Conservation (phyloP, 2,329 filamentous ascomycete genomes). For the Beauveria brongniartii region DNA sequence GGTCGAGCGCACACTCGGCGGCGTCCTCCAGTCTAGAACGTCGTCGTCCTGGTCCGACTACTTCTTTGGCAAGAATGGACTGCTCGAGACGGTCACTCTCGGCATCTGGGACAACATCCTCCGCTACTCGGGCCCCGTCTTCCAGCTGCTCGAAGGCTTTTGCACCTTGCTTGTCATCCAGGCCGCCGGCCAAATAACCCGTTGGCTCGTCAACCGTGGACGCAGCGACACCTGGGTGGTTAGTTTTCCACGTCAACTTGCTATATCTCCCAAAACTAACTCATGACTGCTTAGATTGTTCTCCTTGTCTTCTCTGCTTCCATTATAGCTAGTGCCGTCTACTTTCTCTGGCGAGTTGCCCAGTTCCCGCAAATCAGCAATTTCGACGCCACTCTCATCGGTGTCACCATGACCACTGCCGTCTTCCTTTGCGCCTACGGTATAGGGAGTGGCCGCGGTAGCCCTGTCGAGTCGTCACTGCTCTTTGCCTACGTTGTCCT, state of each 20-base stretch:
- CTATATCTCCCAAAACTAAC: conserved; percentile 13
- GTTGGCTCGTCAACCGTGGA: conserved; percentile 89
- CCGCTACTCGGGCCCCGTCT: conserved; percentile 85
- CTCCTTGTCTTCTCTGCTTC: conserved; percentile 82
- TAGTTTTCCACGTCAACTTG: conserved; percentile 25
- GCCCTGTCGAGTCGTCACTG: conserved; percentile 88
- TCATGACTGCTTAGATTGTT: conserved; percentile 57
- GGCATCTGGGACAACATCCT: conserved; percentile 84
- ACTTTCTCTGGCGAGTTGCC: conserved; percentile 92
- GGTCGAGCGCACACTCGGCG: conserved; percentile 71
- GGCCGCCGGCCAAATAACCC: conserved; percentile 84
- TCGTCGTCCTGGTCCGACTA: conserved; percentile 64
- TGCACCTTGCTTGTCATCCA: conserved; percentile 95
- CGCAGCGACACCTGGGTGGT: conserved; percentile 96
- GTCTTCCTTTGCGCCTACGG: conserved; percentile 91
- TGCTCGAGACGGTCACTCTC: conserved; percentile 72
- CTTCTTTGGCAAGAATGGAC: conserved; percentile 78
- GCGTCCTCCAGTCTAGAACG: conserved; percentile 53
- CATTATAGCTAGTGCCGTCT: conserved; percentile 86
- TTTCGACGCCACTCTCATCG: conserved; percentile 85
- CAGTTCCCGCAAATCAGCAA: conserved; percentile 91
- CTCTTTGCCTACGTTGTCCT: conserved; percentile 97
- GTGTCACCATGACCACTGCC: conserved; percentile 83
- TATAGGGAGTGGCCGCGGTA: conserved; percentile 87
- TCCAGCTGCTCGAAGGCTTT: conserved; percentile 92